Evolutionary conservation across 1,284 basidiomycete genomes (phyloP).

Genomic region (Schizophyllum commune): DNA sequence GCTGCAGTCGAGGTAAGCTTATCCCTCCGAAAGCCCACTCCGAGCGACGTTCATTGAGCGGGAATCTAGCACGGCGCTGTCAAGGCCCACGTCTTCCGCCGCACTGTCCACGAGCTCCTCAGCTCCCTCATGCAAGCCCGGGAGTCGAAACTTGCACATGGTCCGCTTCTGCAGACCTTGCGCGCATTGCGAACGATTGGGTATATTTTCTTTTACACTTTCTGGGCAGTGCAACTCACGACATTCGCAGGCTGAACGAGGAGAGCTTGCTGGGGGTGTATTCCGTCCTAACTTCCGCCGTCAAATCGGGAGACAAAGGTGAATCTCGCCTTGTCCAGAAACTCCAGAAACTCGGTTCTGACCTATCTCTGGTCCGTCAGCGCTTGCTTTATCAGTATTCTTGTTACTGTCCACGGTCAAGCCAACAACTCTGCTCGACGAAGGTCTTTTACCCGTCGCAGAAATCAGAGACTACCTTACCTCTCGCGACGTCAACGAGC

Average conservation of each 20-base stretch:
- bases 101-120: slow-evolving; percentile 13
- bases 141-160: slow-evolving; percentile 9
- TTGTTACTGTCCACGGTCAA: slow-evolving; percentile 31
- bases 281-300: not conserved
- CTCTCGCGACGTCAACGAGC: slow-evolving; percentile 49
- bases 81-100: not conserved
- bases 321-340: slow-evolving; percentile 1
- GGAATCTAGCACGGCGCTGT: not conserved
- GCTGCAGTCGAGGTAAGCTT: slow-evolving; percentile 19
- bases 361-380: no score
- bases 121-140: slow-evolving; percentile 10
- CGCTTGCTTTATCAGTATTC: slow-evolving; percentile 43
- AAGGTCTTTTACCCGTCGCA: slow-evolving; percentile 29
- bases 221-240: no score
- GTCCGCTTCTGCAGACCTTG: slow-evolving; percentile 17
- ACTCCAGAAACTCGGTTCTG: slow-evolving; percentile 4
- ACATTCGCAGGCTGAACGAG: no score
- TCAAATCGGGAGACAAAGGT: slow-evolving; percentile 1
- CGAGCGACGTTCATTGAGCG: not conserved
- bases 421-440: slow-evolving; percentile 20
- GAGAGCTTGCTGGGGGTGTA: no score
- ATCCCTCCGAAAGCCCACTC: slow-evolving; percentile 6
- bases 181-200: slow-evolving; percentile 14
- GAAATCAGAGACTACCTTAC: slow-evolving; percentile 49
- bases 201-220: no score